Base-by-base conservation (phyloP, 1,139 yeast genomes). In the Geotrichum cucujoidarum region DNA sequence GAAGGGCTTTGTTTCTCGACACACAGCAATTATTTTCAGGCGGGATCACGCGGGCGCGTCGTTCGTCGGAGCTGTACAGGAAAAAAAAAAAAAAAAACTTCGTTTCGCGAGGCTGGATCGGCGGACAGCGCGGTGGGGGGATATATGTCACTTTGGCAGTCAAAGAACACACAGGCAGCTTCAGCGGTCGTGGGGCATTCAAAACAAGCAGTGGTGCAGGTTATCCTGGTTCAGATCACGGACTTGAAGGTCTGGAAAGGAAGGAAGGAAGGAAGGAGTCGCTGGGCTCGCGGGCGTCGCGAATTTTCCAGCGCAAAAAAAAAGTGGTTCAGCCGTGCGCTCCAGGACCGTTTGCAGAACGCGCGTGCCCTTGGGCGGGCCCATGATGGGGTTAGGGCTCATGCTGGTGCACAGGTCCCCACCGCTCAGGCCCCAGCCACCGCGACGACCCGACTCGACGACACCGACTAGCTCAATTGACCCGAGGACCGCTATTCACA, bases 91-190 rank as follows among this genome's bases (percentile, higher is more conserved):
- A 14, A 14, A 14, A 18, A 18, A 18, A n/a, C 17, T 18, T 21
- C 10, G 29, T 13, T 13, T 35, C 27, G 27, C 27, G 27, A 24
- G 6, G 27, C 17, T 31, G 33, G 3, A 16, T 31, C 33, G 7
- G 33, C 5, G 32, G 6, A 10, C 10, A 10, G 27, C 8, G 27
- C 27, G 11, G 32, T 18, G 29, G 13, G 25, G 10, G 32, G 21
- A 25, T 24, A n/a, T 20, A 36, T 22, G 17, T 24, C 16, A 13
- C 42, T 39, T 39, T 39, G 42, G 42, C 42, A 39, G 33, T 39
- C 42, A 39, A 39, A 39, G 42, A 27, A 30, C 27, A 27, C 42
- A 39, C 34, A 24, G 17, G 20, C 14, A 34, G 37, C 32, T 37
- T 37, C 24, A 32, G 40, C 32, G 11, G 20, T 10, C 7, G 11